A percentile compares a stretch with the other conserved stretches of the same genome.
phyloP scores from a whole-genome alignment of 2,329 filamentous ascomycete genomes.

The Pseudogymnoascus sp. region DNA sequence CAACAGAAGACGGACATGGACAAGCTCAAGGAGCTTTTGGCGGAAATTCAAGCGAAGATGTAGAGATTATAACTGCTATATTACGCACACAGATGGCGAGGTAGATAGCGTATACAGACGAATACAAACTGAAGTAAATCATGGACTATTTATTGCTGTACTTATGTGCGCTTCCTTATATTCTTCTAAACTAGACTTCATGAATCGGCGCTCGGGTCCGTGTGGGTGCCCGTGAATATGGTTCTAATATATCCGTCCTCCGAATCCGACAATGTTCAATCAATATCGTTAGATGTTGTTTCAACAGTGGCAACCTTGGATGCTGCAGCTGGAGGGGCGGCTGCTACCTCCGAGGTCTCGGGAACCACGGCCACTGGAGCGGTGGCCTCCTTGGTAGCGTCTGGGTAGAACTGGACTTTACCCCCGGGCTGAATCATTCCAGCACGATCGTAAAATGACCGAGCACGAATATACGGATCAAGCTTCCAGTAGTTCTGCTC shows the following conservation, averaged over 20 bases:
- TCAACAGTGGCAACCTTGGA: constrained; percentile 14
- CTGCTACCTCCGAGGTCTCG: constrained; percentile 9
- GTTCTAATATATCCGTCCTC: neutral
- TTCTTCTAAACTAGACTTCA: neutral
- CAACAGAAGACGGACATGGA: constrained; percentile 70
- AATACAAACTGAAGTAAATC: neutral
- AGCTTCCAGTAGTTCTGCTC: constrained; percentile 77
- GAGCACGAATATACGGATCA: constrained; percentile 78
- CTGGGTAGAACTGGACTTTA: constrained; percentile 62
- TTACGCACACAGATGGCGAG: neutral
- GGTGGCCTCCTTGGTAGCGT: constrained; percentile 12
- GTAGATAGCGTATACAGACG: neutral
- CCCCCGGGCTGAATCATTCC: constrained; percentile 64
- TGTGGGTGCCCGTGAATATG: neutral
- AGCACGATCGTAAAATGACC: constrained; percentile 75
- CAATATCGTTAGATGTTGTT: constrained; percentile 25
- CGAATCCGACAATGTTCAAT: constrained; percentile 18
- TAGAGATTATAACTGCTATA: constrained; percentile 34
- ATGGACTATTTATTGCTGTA: constrained; percentile 10
- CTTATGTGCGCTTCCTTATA: constrained; percentile 10
- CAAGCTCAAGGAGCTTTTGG: constrained; percentile 66
- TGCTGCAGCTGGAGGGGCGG: constrained; percentile 14
- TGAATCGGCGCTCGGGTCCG: neutral
- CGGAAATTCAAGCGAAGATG: constrained; percentile 87
- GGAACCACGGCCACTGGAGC: neutral